Evolutionary conservation across 108 stramenopile genomes (phyloP).

Genomic region (Nitzschia sp.): DNA sequence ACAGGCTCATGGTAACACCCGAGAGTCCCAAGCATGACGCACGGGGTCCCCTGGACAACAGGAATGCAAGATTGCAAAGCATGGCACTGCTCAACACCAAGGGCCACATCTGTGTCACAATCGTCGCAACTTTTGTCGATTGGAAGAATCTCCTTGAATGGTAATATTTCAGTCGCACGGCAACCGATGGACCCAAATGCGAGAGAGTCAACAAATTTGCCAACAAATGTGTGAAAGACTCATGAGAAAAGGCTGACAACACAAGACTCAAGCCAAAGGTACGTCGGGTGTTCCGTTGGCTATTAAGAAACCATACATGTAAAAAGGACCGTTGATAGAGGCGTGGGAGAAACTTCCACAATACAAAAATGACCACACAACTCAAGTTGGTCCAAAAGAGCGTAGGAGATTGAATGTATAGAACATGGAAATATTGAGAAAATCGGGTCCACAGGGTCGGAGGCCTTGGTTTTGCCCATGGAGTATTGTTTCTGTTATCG

Average conservation of each 20-base stretch:
- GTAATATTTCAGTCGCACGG: neutral
- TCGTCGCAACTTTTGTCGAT: neutral
- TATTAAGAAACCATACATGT: slow-evolving; percentile 56
- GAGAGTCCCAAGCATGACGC: slow-evolving; percentile 63
- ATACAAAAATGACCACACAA: slow-evolving; percentile 42
- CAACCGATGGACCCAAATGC: slow-evolving; percentile 46
- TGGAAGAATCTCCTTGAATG: neutral
- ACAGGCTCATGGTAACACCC: slow-evolving; percentile 62
- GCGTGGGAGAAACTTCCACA: slow-evolving; percentile 55
- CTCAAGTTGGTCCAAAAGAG: slow-evolving; percentile 19
- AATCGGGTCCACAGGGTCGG: too few species aligned
- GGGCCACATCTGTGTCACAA: slow-evolving; percentile 48
- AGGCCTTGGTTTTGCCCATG: too few species aligned
- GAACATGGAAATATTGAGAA: too few species aligned
- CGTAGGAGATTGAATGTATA: slow-evolving; percentile 3
- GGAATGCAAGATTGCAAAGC: slow-evolving; percentile 36
- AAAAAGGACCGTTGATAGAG: slow-evolving; percentile 15
- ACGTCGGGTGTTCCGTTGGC: slow-evolving; percentile 36
- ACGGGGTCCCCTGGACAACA: slow-evolving; percentile 27
- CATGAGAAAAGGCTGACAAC: slow-evolving; percentile 63
- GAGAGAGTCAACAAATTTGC: slow-evolving; percentile 59
- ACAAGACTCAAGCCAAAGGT: slow-evolving; percentile 44
- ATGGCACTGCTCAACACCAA: slow-evolving; percentile 52
- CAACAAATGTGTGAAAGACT: slow-evolving; percentile 51
- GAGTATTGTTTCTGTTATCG: too few species aligned